These are phyloP conservation scores for Agaricales sp. DNA, from an alignment of 1,284 basidiomycete genomes.

Conservation along the genomic window DNA sequence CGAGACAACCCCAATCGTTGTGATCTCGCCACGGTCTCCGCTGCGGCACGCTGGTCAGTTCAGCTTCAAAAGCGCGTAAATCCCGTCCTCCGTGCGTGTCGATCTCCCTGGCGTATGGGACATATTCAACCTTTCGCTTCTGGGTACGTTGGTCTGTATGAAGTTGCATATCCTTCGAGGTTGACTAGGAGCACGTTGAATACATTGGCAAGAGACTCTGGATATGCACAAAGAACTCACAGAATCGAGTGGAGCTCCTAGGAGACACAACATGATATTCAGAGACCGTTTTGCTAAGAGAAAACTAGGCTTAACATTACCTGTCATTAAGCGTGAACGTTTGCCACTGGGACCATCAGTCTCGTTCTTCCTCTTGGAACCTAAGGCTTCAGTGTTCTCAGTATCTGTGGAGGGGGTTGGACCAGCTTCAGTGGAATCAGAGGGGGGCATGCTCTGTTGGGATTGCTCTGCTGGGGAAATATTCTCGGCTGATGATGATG, in stretches of 20 bases:
- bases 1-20: constrained; percentile 78
- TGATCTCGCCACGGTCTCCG: constrained; percentile 55
- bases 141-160: constrained; percentile 35
- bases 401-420: constrained; percentile 13
- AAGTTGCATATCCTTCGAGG: too few species aligned
- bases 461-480: too few species aligned
- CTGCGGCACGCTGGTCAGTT: constrained; percentile 39
- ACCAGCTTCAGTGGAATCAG: constrained; percentile 15
- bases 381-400: constrained; percentile 40
- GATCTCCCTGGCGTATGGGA: constrained; percentile 70
- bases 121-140: constrained; percentile 85
- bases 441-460: constrained; percentile 1
- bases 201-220: too few species aligned
- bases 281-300: too few species aligned
- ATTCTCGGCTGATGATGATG: too few species aligned
- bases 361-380: constrained; percentile 60
- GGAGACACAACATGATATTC: too few species aligned
- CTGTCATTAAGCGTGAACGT: constrained; percentile 58
- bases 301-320: constrained; percentile 24
- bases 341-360: constrained; percentile 57
- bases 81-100: constrained; percentile 85
- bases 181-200: too few species aligned
- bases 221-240: too few species aligned
- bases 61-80: constrained; percentile 57
- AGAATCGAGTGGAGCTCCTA: too few species aligned